Conservation (phyloP, 495 filamentous ascomycete genomes). For the Neohortaea acidophila region DNA sequence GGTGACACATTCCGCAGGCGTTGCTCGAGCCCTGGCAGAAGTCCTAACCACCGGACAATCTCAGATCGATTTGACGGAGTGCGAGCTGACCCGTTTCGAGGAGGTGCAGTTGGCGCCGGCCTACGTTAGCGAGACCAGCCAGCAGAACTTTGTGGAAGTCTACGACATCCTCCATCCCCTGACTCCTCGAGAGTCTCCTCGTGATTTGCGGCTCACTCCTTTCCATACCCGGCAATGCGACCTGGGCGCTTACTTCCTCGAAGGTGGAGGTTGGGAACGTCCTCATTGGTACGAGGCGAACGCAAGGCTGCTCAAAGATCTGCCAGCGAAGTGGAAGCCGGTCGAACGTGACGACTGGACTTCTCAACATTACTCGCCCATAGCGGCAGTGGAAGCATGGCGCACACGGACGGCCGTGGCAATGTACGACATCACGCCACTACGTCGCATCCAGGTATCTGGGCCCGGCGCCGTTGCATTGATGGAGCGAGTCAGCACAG, state of each 20-base stretch:
- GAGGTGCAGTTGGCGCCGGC: constrained; percentile 30
- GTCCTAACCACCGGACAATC: constrained; percentile 33
- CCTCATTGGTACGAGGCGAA: constrained; percentile 39
- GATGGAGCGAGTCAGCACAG: constrained; percentile 33
- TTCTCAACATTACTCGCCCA: constrained; percentile 32
- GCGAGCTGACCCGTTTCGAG: constrained; percentile 37
- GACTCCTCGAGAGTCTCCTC: constrained; percentile 33
- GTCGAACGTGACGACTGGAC: constrained; percentile 35
- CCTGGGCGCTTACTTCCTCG: constrained; percentile 36
- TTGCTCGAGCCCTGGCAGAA: constrained; percentile 36
- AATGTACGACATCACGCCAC: constrained; percentile 41
- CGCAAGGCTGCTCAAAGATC: constrained; percentile 26
- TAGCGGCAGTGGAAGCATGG: constrained; percentile 36
- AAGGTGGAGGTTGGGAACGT: constrained; percentile 36
- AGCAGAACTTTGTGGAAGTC: constrained; percentile 38
- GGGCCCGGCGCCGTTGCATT: constrained; percentile 33
- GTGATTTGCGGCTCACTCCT: constrained; percentile 33
- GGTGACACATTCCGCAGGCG: constrained; percentile 41
- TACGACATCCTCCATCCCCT: constrained; percentile 40
- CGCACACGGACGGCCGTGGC: constrained; percentile 37
- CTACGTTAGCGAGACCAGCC: constrained; percentile 34
- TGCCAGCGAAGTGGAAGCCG: constrained; percentile 33
- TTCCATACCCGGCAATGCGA: constrained; percentile 33
- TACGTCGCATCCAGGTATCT: constrained; percentile 33
- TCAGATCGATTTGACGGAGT: constrained; percentile 33